Conservation (phyloP, 2,329 filamentous ascomycete genomes). For the Botrytis medusae region DNA sequence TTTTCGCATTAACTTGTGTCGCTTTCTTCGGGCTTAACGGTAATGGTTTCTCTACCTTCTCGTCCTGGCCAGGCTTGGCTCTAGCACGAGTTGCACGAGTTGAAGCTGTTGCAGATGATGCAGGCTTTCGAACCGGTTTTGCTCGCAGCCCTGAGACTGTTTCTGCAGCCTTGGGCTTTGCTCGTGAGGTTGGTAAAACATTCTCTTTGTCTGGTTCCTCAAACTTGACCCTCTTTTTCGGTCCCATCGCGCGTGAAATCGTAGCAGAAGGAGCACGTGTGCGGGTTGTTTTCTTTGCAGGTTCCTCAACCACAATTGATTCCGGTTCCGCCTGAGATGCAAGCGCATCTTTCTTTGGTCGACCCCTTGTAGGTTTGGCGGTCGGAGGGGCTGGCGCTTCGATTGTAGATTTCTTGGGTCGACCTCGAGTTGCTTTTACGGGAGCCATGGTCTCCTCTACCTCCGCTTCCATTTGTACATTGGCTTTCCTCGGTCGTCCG, state of each 20-base stretch:
- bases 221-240: slow-evolving; percentile 64
- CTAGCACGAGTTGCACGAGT: slow-evolving; percentile 38
- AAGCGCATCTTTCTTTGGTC: slow-evolving; percentile 35
- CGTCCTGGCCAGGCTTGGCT: slow-evolving; percentile 37
- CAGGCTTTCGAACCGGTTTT: slow-evolving; percentile 51
- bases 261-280: slow-evolving; percentile 39
- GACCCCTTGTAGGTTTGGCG: slow-evolving; percentile 31
- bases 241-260: slow-evolving; percentile 46
- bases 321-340: slow-evolving; percentile 27
- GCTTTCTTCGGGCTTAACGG: slow-evolving; percentile 66
- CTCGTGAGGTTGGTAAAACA: slow-evolving; percentile 47
- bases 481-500: slow-evolving; percentile 49
- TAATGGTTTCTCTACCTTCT: slow-evolving; percentile 44
- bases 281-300: slow-evolving; percentile 43
- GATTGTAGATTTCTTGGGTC: slow-evolving; percentile 45
- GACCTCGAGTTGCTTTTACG: slow-evolving; percentile 45
- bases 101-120: slow-evolving; percentile 34
- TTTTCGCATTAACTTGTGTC: slow-evolving; percentile 52
- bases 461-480: slow-evolving; percentile 33
- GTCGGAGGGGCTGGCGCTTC: slow-evolving; percentile 31
- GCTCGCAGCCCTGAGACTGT: slow-evolving; percentile 45
- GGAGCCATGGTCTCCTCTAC: slow-evolving; percentile 31
- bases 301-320: slow-evolving; percentile 39
- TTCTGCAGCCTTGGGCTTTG: slow-evolving; percentile 41
- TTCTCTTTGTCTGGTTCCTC: slow-evolving; percentile 64